Percentiles rank a stretch among this genome's conserved stretches.
phyloP scores from a whole-genome alignment of 805 yeast genomes.

The Kregervanrija fluxuum region DNA sequence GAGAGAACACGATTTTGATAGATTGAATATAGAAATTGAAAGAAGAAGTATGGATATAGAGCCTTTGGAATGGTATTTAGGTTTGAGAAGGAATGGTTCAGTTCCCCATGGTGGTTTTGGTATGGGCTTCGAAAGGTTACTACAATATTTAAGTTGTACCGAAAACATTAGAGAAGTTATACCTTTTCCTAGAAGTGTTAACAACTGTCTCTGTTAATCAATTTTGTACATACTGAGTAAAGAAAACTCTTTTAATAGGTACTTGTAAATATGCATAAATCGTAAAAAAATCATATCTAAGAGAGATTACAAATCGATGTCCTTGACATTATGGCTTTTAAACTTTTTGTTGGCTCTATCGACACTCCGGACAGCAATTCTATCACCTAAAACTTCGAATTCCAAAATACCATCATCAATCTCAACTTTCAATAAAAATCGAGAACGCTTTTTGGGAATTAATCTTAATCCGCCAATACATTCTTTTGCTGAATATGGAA shows the following conservation, averaged over 20 bases:
- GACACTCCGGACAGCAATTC: constrained; percentile 65
- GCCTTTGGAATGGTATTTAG: constrained; percentile 73
- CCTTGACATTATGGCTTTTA: constrained; percentile 61
- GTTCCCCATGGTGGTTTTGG: constrained; percentile 98
- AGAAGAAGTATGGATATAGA: constrained; percentile 48
- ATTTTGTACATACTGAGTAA: neutral
- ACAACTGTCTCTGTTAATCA: constrained; percentile 38
- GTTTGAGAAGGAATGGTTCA: constrained; percentile 66
- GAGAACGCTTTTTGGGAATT: constrained; percentile 60
- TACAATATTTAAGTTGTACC: constrained; percentile 64
- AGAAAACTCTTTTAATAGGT: neutral
- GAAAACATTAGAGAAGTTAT: constrained; percentile 82
- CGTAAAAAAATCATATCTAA: neutral
- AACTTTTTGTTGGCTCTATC: constrained; percentile 83
- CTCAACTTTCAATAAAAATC: constrained; percentile 43
- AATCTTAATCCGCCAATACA: constrained; percentile 57
- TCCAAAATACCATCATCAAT: constrained; percentile 30
- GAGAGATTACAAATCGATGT: constrained; percentile 13
- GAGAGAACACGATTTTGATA: constrained; percentile 62
- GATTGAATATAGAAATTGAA: constrained; percentile 42
- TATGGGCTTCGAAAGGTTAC: constrained; percentile 81
- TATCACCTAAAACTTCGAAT: constrained; percentile 69
- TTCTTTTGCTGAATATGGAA: constrained; percentile 20
- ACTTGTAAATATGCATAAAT: neutral
- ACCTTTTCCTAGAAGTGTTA: constrained; percentile 75